Evolutionary conservation across 2,329 filamentous ascomycete genomes (phyloP).

Genomic region (Pseudopyricularia cyperi): DNA sequence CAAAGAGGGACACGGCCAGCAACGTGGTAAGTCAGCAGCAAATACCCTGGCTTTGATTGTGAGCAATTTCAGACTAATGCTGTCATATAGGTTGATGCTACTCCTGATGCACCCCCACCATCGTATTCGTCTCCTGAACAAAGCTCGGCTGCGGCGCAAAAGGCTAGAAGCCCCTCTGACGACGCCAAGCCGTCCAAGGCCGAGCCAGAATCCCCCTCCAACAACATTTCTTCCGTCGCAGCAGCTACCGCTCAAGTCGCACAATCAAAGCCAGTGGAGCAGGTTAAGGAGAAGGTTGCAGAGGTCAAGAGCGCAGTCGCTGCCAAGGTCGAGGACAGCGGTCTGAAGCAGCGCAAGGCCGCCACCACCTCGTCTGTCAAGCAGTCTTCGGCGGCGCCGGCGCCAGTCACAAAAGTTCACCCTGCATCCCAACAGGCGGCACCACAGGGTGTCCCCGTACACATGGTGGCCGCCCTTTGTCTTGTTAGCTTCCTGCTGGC

Average conservation of each 20-base stretch:
- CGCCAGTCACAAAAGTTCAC: constrained; percentile 1
- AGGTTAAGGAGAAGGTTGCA: constrained; percentile 20
- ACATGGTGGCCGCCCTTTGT: constrained; percentile 72
- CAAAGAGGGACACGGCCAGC: constrained; percentile 10
- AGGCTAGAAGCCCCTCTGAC: neutral
- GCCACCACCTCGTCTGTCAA: constrained; percentile 1
- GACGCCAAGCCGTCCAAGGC: constrained; percentile 6
- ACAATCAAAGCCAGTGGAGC: constrained; percentile 9
- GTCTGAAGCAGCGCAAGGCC: constrained; percentile 66
- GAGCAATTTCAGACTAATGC: neutral
- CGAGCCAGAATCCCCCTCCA: constrained; percentile 7
- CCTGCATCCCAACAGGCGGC: constrained; percentile 21
- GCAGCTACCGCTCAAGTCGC: constrained; percentile 2
- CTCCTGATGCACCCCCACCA: constrained; percentile 16
- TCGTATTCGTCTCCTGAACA: constrained; percentile 17
- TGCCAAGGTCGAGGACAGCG: constrained; percentile 55
- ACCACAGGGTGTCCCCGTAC: constrained; percentile 72
- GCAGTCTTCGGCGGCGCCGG: neutral
- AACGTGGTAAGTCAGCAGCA: constrained; percentile 14
- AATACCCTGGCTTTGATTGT: neutral
- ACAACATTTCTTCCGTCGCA: constrained; percentile 10
- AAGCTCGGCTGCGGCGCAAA: neutral
- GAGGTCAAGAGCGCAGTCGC: constrained; percentile 64
- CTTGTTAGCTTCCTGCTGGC: constrained; percentile 85
- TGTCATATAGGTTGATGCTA: constrained; percentile 14